Base-by-base conservation (phyloP, 2,329 filamentous ascomycete genomes). In the Mollisia scopiformis region DNA sequence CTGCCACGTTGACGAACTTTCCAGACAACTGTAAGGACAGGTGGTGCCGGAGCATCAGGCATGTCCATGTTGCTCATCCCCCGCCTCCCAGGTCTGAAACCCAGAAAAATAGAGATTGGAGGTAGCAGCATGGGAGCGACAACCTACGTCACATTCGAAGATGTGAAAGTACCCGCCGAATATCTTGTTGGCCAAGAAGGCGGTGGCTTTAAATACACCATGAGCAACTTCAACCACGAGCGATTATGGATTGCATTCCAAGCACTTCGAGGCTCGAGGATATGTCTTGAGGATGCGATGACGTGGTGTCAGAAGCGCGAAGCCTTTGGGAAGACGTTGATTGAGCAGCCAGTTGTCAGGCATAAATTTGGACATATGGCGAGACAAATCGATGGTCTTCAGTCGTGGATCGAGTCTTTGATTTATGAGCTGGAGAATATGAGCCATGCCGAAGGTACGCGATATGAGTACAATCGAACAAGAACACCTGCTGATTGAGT, bases 11-110 rank as follows among this genome's bases (percentile, higher is more conserved):
- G 5, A 46, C 28, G 6, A 49, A 43, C 11, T 14, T 23, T 69
- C 88, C n/a, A 93, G 58, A 88, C 86, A 0, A 90, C 86, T 46
- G 91, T 91, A 71, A 85, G 85, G 71, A 94, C 90, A 0, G 86
- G 86, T 55, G 92, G 92, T 75, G n/a, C 55, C 13, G 89, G 89
- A 25, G 85, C 93, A 68, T 35, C 23, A 25, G 89, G 89, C 21
- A 85, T 93, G 68, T 88, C 85, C 11, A 90, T 94, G 23, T 78
- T 94, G 4, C 78, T 95, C 13, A 87, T 94, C 62, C 84, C 88
- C 68, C 83, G 89, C 41, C 83, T 84, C 61, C 88, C 91, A 66
- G 88, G 87, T 55, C 84, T 92, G 56, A 76, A 76, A 1, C 77
- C 78, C 57, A 76, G 82, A 19, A 80, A 79, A 55, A 87, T 89